phyloP scores from a whole-genome alignment of 352 stramenopile species.

The Globisporangium orthogonon region DNA sequence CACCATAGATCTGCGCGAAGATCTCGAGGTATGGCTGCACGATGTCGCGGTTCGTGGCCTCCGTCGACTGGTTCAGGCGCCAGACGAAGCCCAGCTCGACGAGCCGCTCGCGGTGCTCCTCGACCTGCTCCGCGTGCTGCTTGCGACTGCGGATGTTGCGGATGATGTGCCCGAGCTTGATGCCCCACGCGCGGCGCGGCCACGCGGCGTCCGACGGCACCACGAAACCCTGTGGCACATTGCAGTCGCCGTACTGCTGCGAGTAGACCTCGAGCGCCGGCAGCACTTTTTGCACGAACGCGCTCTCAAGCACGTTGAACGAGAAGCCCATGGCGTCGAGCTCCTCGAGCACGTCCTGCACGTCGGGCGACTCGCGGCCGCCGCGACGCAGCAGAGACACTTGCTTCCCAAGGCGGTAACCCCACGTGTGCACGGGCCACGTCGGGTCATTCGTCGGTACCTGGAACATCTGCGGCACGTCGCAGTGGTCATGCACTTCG shows the following conservation, averaged over 20 bases:
- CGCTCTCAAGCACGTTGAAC: conserved; percentile 57
- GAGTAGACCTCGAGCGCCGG: conserved; percentile 84
- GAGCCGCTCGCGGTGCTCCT: conserved; percentile 68
- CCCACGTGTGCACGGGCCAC: conserved; percentile 82
- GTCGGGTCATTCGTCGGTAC: conserved; percentile 61
- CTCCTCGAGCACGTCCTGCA: conserved; percentile 42
- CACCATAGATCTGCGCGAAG: conserved; percentile 79
- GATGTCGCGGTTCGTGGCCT: conserved; percentile 42
- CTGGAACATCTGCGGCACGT: conserved; percentile 86
- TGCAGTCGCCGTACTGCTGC: conserved; percentile 76
- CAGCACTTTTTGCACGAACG: conserved; percentile 48
- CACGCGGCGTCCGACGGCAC: conserved; percentile 72
- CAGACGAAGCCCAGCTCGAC: conserved; percentile 90
- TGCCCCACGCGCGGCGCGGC: conserved; percentile 74
- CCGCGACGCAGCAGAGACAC: conserved; percentile 51
- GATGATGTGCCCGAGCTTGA: conserved; percentile 86
- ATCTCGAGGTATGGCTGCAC: conserved; percentile 52
- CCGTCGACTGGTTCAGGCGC: conserved; percentile 59
- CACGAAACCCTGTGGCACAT: conserved; percentile 88
- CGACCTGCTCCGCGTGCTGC: conserved; percentile 86
- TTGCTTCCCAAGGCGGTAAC: conserved; percentile 84
- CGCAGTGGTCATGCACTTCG: conserved; percentile 77
- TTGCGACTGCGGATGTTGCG: conserved; percentile 85
- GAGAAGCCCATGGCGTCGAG: conserved; percentile 61
- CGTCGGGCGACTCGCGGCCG: conserved; percentile 32